phyloP scores from a whole-genome alignment of 2,329 filamentous ascomycete species.

The Trichoderma afroharzianum region DNA sequence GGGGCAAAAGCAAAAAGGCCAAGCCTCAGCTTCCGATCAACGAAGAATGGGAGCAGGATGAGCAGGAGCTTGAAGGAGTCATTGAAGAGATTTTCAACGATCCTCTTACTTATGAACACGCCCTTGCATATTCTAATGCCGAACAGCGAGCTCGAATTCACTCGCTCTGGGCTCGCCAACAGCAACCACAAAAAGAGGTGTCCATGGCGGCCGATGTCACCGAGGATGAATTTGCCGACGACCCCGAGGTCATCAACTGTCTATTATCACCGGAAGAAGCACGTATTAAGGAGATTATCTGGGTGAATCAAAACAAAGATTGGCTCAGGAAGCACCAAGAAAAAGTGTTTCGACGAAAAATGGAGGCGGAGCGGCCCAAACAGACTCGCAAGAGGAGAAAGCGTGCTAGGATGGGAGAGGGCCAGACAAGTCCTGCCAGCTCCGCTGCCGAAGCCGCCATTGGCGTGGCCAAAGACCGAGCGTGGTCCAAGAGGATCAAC shows the following conservation, averaged over 20 bases:
- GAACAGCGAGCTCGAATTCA: constrained; percentile 53
- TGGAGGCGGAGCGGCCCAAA: constrained; percentile 55
- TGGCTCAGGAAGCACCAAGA: constrained; percentile 85
- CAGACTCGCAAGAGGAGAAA: constrained; percentile 54
- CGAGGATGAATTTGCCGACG: constrained; percentile 82
- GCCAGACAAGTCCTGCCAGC: constrained; percentile 61
- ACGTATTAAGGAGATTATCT: constrained; percentile 82
- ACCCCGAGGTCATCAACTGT: constrained; percentile 82
- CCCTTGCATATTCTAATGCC: constrained; percentile 55
- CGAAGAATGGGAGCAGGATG: constrained; percentile 60
- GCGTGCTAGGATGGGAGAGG: constrained; percentile 59
- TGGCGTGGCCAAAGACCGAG: constrained; percentile 63
- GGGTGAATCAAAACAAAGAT: constrained; percentile 92
- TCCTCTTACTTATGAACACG: constrained; percentile 53
- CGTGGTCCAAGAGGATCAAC: constrained; percentile 72
- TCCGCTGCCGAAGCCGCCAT: constrained; percentile 67
- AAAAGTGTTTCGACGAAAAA: constrained; percentile 72
- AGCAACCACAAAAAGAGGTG: constrained; percentile 45
- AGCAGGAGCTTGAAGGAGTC: constrained; percentile 64
- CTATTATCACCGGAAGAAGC: constrained; percentile 70
- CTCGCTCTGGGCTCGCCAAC: constrained; percentile 48
- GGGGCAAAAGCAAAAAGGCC: constrained; percentile 26
- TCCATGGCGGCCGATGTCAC: constrained; percentile 64
- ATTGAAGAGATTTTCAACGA: constrained; percentile 68
- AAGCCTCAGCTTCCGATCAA: constrained; percentile 52